Conservation (phyloP, 2,329 filamentous ascomycete species). For the Microdochium nivale region DNA sequence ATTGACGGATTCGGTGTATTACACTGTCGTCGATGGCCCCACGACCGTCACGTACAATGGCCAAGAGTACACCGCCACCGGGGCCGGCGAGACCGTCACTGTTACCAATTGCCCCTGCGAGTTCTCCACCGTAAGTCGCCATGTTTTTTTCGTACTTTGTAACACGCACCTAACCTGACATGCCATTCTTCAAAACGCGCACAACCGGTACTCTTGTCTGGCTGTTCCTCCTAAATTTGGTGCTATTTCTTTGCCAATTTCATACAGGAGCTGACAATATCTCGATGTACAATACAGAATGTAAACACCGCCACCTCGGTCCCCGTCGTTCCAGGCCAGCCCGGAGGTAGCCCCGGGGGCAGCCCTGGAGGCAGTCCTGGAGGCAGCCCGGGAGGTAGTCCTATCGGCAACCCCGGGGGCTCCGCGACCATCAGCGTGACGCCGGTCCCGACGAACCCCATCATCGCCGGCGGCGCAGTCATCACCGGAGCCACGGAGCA, state of each 20-base stretch:
- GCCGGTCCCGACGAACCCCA: neutral
- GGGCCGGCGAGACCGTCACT: conserved; percentile 42
- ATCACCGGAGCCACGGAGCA: neutral
- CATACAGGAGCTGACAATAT: too few relatives aligned
- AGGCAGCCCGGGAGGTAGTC: neutral
- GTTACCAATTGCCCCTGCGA: conserved; percentile 48
- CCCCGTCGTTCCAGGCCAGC: conserved; percentile 5
- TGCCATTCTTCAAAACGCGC: too few relatives aligned
- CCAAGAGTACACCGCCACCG: conserved; percentile 43
- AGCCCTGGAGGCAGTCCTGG: neutral
- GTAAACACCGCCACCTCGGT: conserved; percentile 13
- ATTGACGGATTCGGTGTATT: conserved; percentile 13
- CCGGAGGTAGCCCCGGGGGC: neutral
- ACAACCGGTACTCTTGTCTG: too few relatives aligned
- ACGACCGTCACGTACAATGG: conserved; percentile 41
- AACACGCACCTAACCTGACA: too few relatives aligned
- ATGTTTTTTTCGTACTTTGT: neutral
- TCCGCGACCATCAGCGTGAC: neutral
- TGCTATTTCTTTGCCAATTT: too few relatives aligned
- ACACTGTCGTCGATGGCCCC: conserved; percentile 32
- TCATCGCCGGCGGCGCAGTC: neutral
- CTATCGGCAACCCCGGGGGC: neutral
- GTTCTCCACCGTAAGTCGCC: conserved; percentile 18
- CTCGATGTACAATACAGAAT: conserved; percentile 15
- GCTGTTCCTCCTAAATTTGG: too few relatives aligned